Evolutionary conservation across 768 basidiomycete species (phyloP).

Genomic region (Kwoniella dendrophila): DNA sequence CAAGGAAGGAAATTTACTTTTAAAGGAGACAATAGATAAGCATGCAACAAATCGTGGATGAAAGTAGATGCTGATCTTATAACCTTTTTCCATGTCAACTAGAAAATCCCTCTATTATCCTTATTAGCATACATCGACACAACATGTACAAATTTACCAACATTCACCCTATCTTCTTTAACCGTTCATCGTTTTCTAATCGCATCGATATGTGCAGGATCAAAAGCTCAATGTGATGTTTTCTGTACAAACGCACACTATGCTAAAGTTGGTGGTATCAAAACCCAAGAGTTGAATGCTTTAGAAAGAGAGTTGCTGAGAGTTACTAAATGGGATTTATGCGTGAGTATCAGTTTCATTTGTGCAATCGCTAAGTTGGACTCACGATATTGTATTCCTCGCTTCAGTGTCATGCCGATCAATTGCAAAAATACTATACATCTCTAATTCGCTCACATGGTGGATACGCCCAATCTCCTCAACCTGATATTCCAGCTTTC

Average conservation of each 20-base stretch:
- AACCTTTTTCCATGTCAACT: background rate
- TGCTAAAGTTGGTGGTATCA: constrained; percentile 94
- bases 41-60: background rate
- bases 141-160: constrained; percentile 81
- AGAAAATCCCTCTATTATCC: constrained; percentile 56
- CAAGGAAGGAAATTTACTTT: background rate
- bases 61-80: background rate
- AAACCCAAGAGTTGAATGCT: constrained; percentile 84
- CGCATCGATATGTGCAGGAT: constrained; percentile 84
- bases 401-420: constrained; percentile 81
- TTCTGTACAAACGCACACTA: constrained; percentile 95
- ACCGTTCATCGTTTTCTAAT: constrained; percentile 98
- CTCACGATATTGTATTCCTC: constrained; percentile 29
- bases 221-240: constrained; percentile 91
- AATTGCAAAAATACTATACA: constrained; percentile 90
- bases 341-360: constrained; percentile 67
- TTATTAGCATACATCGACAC: constrained; percentile 57
- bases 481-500: constrained; percentile 43
- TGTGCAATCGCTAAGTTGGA: too few species aligned
- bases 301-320: constrained; percentile 91
- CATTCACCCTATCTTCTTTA: constrained; percentile 90
- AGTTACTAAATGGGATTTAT: constrained; percentile 91
- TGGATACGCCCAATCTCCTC: constrained; percentile 47
- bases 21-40: background rate
- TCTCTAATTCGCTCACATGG: constrained; percentile 84